phyloP scores from a whole-genome alignment of 2,329 filamentous ascomycete genomes.

The Aspergillus flavus region DNA sequence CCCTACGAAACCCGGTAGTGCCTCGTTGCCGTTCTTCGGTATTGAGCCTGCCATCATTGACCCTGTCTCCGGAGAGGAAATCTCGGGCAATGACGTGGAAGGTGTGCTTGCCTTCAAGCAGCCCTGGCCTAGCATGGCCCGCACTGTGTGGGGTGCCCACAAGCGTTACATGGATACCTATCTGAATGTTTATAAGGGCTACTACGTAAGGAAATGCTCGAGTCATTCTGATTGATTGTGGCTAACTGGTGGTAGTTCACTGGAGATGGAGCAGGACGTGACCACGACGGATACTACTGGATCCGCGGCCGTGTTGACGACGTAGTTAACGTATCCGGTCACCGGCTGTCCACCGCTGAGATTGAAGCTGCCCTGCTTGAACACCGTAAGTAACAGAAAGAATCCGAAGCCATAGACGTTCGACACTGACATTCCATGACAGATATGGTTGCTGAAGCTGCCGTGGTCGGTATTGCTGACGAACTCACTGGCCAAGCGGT shows the following conservation, averaged over 20 bases:
- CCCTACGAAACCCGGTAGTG: conserved; percentile 93
- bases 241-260: conserved; percentile 45
- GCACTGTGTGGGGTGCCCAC: conserved; percentile 96
- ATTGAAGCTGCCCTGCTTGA: conserved; percentile 97
- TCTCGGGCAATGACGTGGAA: conserved; percentile 94
- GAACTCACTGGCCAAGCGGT: conserved; percentile 96
- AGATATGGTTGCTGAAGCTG: conserved; percentile 78
- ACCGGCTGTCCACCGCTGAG: conserved; percentile 94
- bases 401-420: neutral
- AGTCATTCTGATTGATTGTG: no score
- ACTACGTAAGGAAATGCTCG: conserved; percentile 73
- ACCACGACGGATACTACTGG: conserved; percentile 99
- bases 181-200: conserved; percentile 94
- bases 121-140: conserved; percentile 97
- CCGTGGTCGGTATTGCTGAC: conserved; percentile 89
- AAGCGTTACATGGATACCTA: conserved; percentile 99
- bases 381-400: conserved; percentile 60
- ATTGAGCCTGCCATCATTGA: conserved; percentile 98
- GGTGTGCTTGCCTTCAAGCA: conserved; percentile 97
- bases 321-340: conserved; percentile 96
- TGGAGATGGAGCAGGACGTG: conserved; percentile 85
- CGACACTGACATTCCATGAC: conserved; percentile 21
- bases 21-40: conserved; percentile 95
- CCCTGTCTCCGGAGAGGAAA: conserved; percentile 89
- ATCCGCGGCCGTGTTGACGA: conserved; percentile 98